Percentiles rank a stretch among this genome's conserved stretches.
These are phyloP conservation scores for Pleurostoma richardsiae DNA, from an alignment of 2,329 filamentous ascomycete genomes.

Conservation along the genomic window DNA sequence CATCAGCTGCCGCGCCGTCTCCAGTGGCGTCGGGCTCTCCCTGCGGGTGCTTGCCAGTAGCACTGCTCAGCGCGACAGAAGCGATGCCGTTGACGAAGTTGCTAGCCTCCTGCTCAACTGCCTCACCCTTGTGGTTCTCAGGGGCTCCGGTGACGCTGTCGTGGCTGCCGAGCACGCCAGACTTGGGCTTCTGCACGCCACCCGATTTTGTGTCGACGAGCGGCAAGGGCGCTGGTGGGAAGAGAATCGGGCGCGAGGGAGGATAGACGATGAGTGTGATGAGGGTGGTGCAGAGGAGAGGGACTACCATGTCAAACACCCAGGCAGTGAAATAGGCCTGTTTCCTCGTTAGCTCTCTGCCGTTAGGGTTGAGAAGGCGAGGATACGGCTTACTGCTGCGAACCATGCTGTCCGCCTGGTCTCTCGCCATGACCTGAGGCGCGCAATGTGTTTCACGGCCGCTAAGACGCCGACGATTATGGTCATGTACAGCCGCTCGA, in stretches of 20 bases:
- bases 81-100: conserved; percentile 74
- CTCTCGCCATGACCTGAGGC: conserved; percentile 77
- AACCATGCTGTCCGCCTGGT: conserved; percentile 62
- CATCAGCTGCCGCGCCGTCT: conserved; percentile 14
- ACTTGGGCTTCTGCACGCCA: conserved; percentile 70
- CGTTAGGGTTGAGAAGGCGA: conserved; percentile 7
- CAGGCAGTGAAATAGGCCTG: conserved; percentile 55
- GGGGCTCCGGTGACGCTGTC: conserved; percentile 77
- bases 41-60: conserved; percentile 71
- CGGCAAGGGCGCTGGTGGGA: conserved; percentile 73
- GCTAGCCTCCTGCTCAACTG: conserved; percentile 75
- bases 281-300: conserved; percentile 51
- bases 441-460: conserved; percentile 67
- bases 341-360: conserved; percentile 9
- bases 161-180: conserved; percentile 70
- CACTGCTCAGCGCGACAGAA: conserved; percentile 67
- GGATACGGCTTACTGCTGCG: conserved; percentile 32
- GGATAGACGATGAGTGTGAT: conserved; percentile 65
- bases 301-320: conserved; percentile 66
- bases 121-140: conserved; percentile 78
- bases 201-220: conserved; percentile 66
- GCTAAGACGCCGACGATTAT: conserved; percentile 63
- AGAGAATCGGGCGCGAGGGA: conserved; percentile 55
- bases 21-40: conserved; percentile 49
- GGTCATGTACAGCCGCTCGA: conserved; percentile 80